phyloP scores from a whole-genome alignment of 768 basidiomycete species.

The Boletus sensibilis region DNA sequence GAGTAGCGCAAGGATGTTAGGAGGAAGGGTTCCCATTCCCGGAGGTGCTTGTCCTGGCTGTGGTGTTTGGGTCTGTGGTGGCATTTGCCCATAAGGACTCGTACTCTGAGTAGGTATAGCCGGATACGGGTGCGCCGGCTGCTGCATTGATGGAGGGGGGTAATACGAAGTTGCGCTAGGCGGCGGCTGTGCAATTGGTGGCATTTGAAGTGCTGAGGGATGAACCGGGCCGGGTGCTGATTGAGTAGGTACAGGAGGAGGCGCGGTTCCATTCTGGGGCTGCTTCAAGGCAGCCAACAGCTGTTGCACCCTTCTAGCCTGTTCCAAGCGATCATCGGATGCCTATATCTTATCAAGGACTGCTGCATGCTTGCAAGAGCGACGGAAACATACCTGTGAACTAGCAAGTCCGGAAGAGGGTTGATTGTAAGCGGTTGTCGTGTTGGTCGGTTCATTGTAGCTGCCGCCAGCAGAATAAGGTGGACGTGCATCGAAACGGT shows the following conservation, averaged over 20 bases:
- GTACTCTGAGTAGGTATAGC: conserved; percentile 19
- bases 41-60: conserved; percentile 36
- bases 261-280: conserved; percentile 41
- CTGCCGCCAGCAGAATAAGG: conserved; percentile 28
- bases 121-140: conserved; percentile 22
- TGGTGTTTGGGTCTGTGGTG: conserved; percentile 28
- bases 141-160: conserved; percentile 37
- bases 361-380: background rate
- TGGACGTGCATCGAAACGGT: conserved; percentile 44
- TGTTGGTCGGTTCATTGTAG: conserved; percentile 28
- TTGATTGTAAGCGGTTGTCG: conserved; percentile 26
- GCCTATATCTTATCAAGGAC: conserved; percentile 5
- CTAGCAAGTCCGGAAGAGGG: conserved; percentile 18
- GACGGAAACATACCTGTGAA: conserved; percentile 32
- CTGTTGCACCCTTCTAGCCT: conserved; percentile 85
- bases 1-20: conserved; percentile 67
- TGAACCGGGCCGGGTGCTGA: conserved; percentile 38
- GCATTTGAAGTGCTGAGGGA: conserved; percentile 36
- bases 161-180: conserved; percentile 42
- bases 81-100: conserved; percentile 32
- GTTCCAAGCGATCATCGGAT: conserved; percentile 78
- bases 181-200: conserved; percentile 30
- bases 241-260: conserved; percentile 19
- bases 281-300: conserved; percentile 80
- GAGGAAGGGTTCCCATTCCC: conserved; percentile 48